Evolutionary conservation across 129 eudicot species (phyloP).

Genomic region (Lonicera japonica): DNA sequence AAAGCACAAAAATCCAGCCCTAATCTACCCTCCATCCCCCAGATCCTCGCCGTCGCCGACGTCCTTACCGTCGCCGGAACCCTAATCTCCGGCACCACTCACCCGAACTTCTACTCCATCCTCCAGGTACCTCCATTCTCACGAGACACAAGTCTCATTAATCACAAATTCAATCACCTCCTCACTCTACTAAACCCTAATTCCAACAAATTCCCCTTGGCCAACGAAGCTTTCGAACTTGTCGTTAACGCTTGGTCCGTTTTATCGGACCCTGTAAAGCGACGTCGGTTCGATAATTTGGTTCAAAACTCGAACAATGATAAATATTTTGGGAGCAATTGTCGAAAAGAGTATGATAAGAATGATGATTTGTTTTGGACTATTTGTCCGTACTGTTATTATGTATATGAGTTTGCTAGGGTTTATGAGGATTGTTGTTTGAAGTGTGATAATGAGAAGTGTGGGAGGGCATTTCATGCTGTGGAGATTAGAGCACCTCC

Average conservation of each 20-base stretch:
- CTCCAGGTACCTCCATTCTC: slow-evolving; percentile 31
- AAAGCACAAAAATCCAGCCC: slow-evolving; percentile 29
- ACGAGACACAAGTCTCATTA: slow-evolving; percentile 24
- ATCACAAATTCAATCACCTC: slow-evolving; percentile 14
- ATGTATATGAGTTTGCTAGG: slow-evolving; percentile 49
- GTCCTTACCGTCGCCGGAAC: slow-evolving; percentile 28
- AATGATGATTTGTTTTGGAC: slow-evolving; percentile 54
- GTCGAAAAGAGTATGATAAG: neutral
- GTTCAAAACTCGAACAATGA: slow-evolving; percentile 9
- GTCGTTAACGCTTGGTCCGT: slow-evolving; percentile 44
- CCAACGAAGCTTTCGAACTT: slow-evolving; percentile 39
- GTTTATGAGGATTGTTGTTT: slow-evolving; percentile 48
- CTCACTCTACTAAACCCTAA: slow-evolving; percentile 30
- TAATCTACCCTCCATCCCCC: slow-evolving; percentile 26
- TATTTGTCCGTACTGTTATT: slow-evolving; percentile 72
- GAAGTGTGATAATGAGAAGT: slow-evolving; percentile 56
- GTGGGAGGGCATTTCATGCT: slow-evolving; percentile 53
- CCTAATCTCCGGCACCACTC: slow-evolving; percentile 11
- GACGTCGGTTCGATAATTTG: slow-evolving; percentile 29
- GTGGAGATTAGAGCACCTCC: slow-evolving; percentile 39
- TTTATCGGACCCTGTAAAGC: slow-evolving; percentile 29
- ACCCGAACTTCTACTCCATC: slow-evolving; percentile 39
- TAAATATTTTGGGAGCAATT: neutral
- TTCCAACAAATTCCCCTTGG: slow-evolving; percentile 23
- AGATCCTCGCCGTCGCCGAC: slow-evolving; percentile 47